Conservation (phyloP, 2,329 filamentous ascomycete genomes). For the Aspergillus candidus region DNA sequence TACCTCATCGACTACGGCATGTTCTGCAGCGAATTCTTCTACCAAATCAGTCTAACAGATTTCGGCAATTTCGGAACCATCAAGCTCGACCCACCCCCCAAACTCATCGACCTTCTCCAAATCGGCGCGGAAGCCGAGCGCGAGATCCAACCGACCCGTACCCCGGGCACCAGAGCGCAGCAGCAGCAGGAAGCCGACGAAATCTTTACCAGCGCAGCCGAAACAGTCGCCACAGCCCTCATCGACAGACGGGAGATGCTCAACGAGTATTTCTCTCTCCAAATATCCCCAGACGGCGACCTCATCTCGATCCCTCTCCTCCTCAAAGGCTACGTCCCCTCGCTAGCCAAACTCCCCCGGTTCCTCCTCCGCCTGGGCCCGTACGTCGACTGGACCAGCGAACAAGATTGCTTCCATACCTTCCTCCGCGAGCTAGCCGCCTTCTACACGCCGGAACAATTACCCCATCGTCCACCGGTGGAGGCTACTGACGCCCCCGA, state of each 20-base stretch:
- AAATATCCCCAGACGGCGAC: constrained; percentile 71
- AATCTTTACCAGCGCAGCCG: constrained; percentile 60
- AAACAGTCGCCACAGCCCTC: constrained; percentile 61
- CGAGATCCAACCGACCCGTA: constrained; percentile 25
- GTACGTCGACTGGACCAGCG: constrained; percentile 76
- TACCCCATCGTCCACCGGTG: constrained; percentile 49
- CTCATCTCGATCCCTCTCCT: constrained; percentile 75
- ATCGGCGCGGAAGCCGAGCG: constrained; percentile 70
- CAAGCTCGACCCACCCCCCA: constrained; percentile 68
- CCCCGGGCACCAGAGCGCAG: constrained; percentile 1
- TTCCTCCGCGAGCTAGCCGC: constrained; percentile 81
- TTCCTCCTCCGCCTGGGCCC: constrained; percentile 87
- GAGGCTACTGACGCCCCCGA: not conserved
- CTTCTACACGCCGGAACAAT: constrained; percentile 83
- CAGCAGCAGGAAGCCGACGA: constrained; percentile 42
- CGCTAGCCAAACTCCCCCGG: constrained; percentile 75
- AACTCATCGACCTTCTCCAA: constrained; percentile 62
- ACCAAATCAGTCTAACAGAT: constrained; percentile 88
- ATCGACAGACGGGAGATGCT: constrained; percentile 79
- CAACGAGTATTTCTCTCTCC: constrained; percentile 82
- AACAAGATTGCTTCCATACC: constrained; percentile 76
- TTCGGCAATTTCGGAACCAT: constrained; percentile 92
- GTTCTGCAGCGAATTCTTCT: constrained; percentile 82
- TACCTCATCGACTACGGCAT: constrained; percentile 92
- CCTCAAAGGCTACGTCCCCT: constrained; percentile 81